These are phyloP conservation scores for Yamadazyma taylorii DNA, from an alignment of 1,139 yeast genomes.

Conservation along the genomic window DNA sequence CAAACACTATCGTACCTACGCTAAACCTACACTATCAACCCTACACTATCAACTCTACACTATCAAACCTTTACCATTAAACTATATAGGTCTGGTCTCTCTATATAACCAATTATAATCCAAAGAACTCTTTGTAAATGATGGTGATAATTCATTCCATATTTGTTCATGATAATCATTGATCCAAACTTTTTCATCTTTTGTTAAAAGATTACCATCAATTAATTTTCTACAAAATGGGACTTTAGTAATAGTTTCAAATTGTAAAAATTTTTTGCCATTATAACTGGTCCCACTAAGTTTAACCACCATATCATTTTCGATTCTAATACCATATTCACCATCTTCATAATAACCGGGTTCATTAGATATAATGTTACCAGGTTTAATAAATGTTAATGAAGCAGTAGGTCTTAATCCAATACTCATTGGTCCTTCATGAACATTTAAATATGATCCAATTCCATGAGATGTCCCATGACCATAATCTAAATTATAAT, in stretches of 20 bases:
- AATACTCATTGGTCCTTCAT: conserved; percentile 95
- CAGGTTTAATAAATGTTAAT: conserved; percentile 53
- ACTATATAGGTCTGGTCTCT: conserved; percentile 48
- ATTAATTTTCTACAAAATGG: conserved; percentile 56
- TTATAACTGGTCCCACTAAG: conserved; percentile 44
- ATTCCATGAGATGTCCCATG: conserved; percentile 99
- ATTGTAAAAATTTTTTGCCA: conserved; percentile 63
- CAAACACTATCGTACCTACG: too few relatives aligned
- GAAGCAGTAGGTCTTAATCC: conserved; percentile 63
- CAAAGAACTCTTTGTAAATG: conserved; percentile 49
- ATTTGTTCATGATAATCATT: conserved; percentile 66
- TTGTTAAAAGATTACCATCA: conserved; percentile 39
- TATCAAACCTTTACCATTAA: too few relatives aligned
- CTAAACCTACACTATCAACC: too few relatives aligned
- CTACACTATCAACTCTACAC: too few relatives aligned
- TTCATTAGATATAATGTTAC: conserved; percentile 86
- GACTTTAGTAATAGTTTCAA: conserved; percentile 86
- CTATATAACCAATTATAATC: conserved; percentile 73
- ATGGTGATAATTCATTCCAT: conserved; percentile 53
- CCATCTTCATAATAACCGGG: conserved; percentile 96
- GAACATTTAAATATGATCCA: conserved; percentile 89
- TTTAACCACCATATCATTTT: conserved; percentile 71
- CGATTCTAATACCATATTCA: conserved; percentile 90
- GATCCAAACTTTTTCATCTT: conserved; percentile 65
- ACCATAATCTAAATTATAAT: conserved; percentile 81